A percentile compares a stretch with the other conserved stretches of the same genome.
Conservation (phyloP, 768 basidiomycete species). For the Pisolithus tinctorius region DNA sequence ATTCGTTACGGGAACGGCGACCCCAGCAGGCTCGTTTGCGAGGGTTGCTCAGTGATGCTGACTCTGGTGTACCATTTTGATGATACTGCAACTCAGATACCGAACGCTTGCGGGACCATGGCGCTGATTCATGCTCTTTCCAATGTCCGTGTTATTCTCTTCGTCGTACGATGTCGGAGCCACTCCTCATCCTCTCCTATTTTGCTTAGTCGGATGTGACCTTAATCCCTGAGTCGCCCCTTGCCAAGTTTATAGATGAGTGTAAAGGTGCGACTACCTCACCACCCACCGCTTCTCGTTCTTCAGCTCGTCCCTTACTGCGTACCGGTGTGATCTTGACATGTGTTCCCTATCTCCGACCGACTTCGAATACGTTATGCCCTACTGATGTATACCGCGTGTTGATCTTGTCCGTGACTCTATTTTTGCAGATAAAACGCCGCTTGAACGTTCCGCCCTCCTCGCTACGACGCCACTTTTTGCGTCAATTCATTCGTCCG, state of each 20-base stretch:
- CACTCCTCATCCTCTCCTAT: too few species aligned
- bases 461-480: conserved; percentile 77
- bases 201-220: conserved; percentile 46
- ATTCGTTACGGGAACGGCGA: too few species aligned
- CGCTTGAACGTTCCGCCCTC: conserved; percentile 64
- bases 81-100: conserved; percentile 40
- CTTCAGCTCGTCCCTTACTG: too few species aligned
- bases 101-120: conserved; percentile 86
- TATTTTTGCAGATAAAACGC: conserved; percentile 47
- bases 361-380: too few species aligned
- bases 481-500: conserved; percentile 65
- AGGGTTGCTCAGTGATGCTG: too few species aligned
- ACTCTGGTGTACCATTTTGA: background rate
- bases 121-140: conserved; percentile 76
- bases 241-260: conserved; percentile 60
- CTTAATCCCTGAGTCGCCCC: conserved; percentile 48
- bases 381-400: too few species aligned
- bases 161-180: background rate
- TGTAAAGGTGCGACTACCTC: conserved; percentile 43
- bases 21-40: too few species aligned
- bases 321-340: too few species aligned
- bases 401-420: too few species aligned
- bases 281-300: background rate
- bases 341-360: too few species aligned
- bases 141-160: conserved; percentile 52